Evolutionary conservation across 768 basidiomycete species (phyloP).

Genomic region (Tricholoma matsutake): DNA sequence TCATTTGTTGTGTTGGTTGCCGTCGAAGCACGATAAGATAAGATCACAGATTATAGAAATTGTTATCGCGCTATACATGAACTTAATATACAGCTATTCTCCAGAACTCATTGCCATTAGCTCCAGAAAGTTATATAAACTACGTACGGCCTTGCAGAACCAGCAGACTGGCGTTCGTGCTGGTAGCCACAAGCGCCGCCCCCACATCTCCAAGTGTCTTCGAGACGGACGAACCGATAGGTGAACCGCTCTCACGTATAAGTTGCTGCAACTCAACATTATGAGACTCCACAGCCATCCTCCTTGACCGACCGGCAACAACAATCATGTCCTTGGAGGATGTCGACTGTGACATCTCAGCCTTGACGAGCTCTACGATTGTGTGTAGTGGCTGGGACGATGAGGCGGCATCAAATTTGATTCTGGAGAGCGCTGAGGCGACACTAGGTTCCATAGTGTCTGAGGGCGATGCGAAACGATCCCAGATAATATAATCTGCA

Average conservation of each 20-base stretch:
- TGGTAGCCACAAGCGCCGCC: slow-evolving; percentile 59
- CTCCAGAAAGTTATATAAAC: neutral
- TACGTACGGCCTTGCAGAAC: slow-evolving; percentile 42
- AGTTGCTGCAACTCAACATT: slow-evolving; percentile 54
- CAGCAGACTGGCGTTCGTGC: slow-evolving; percentile 46
- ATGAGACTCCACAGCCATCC: slow-evolving; percentile 61
- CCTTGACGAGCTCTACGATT: slow-evolving; percentile 44
- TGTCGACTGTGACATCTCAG: slow-evolving; percentile 23
- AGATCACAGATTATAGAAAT: neutral
- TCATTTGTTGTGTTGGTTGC: neutral
- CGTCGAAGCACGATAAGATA: neutral
- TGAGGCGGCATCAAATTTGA: slow-evolving; percentile 53
- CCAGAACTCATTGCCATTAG: neutral
- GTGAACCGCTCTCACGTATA: slow-evolving; percentile 34
- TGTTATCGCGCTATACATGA: neutral
- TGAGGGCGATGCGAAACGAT: slow-evolving; percentile 45
- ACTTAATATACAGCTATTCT: neutral
- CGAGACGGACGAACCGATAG: slow-evolving; percentile 53
- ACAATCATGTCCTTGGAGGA: slow-evolving; percentile 54
- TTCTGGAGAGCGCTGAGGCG: slow-evolving; percentile 51
- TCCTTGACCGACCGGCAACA: slow-evolving; percentile 69
- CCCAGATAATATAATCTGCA: slow-evolving; percentile 80
- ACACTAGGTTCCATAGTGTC: slow-evolving; percentile 25
- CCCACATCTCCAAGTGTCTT: slow-evolving; percentile 79
- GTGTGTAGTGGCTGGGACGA: slow-evolving; percentile 55